These are phyloP conservation scores for Nicotiana undulata DNA, from an alignment of 257 asterid genomes.

Conservation along the genomic window DNA sequence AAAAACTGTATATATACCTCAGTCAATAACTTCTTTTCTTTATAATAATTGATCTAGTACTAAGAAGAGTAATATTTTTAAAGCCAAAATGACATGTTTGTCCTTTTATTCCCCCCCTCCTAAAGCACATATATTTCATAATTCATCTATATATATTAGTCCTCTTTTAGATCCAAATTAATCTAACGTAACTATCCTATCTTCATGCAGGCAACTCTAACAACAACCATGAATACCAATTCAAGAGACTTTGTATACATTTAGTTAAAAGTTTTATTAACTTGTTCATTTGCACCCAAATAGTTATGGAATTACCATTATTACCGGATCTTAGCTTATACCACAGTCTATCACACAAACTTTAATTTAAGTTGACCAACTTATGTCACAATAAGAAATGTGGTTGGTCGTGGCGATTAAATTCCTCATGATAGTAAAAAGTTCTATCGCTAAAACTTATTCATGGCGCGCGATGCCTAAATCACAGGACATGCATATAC, in stretches of 20 bases:
- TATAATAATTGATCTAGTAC: no score
- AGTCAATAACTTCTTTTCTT: background rate
- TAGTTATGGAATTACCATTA: background rate
- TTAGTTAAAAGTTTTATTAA: background rate
- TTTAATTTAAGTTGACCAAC: no score
- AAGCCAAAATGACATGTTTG: no score
- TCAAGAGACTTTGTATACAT: background rate
- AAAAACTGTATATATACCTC: background rate
- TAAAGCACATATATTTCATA: background rate
- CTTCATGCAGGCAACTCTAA: background rate
- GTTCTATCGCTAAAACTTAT: no score
- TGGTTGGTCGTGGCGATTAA: background rate
- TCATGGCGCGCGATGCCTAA: background rate
- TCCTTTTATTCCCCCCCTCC: no score
- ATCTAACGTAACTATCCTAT: background rate
- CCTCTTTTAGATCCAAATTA: background rate
- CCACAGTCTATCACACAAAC: background rate
- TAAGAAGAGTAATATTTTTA: no score
- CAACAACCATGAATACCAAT: background rate
- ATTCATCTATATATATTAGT: no score
- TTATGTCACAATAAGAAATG: background rate
- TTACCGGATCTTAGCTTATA: background rate
- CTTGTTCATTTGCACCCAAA: background rate
- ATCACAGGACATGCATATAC: background rate
- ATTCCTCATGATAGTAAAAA: background rate